Base-by-base conservation (phyloP, 2,329 filamentous ascomycete species). In the Aspergillus puulaauensis region DNA sequence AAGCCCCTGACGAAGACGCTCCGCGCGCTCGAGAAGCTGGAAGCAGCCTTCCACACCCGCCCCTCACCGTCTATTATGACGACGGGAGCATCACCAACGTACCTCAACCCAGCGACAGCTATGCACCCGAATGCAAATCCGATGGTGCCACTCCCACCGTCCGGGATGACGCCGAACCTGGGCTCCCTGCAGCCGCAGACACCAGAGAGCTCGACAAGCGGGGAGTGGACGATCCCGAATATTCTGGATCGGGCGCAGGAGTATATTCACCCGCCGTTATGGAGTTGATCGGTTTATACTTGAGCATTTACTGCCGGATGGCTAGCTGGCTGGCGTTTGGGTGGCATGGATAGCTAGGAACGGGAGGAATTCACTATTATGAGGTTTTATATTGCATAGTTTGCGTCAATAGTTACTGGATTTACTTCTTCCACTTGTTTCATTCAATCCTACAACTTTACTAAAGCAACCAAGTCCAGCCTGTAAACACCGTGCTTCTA, bases 261-360 rank as follows among this genome's bases (percentile, higher is more conserved):
- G 64, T 80, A 79, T 62, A 79, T 80, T 11, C 77, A 79, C 57
- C 77, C 78, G 15, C 77, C 77, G 2, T 64, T 80, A 12, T 80
- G 78, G 78, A 66, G 72, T 39, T 75, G 62, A 61, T 14, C 2
- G 23, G 24, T 24, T 19, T 19, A 4, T n/a, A 37, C 2, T 35
- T 37, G 35, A 37, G 35, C 3, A 37, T 37, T 31, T 31, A 31
- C 27, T 31, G 27, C 27, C 9, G 14, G 35, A 37, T 37, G 35
- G 35, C 35, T 37, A 8, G 35, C 35, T 37, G 35, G 35, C 15
- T n/a, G 35, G 35, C 35, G 35, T n/a, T 37, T 37, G 11, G 11
- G 24, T 27, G 7, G 24, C 33, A 37, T 15, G 31, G 31, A 37
- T 37, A 2, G 35, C n/a, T 37, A n/a, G 35, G 14, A 15, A 37